Evolutionary conservation across 2,329 filamentous ascomycete species (phyloP).

Genomic region (Berkeleyomyces rouxiae): DNA sequence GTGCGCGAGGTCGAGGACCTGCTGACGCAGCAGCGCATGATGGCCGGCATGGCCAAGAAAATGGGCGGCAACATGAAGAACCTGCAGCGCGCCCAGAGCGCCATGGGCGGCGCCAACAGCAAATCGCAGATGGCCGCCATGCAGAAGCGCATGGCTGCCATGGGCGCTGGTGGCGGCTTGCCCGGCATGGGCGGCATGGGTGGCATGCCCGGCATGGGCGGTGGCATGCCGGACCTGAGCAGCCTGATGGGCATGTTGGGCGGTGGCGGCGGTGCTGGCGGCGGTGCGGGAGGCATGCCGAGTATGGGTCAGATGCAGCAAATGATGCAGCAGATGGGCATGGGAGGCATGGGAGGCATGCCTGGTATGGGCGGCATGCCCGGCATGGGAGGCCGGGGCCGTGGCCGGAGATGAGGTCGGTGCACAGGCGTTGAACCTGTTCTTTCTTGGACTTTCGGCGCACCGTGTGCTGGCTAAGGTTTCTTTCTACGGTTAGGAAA

Average conservation of each 20-base stretch:
- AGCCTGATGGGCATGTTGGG: slow-evolving; percentile 69
- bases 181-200: neutral
- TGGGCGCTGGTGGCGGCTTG: slow-evolving; percentile 55
- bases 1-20: slow-evolving; percentile 91
- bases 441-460: too few relatives aligned
- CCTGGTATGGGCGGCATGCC: slow-evolving; percentile 20
- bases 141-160: slow-evolving; percentile 94
- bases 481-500: neutral
- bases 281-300: slow-evolving; percentile 44
- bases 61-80: slow-evolving; percentile 97
- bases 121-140: slow-evolving; percentile 87
- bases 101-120: slow-evolving; percentile 68
- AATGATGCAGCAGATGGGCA: slow-evolving; percentile 59
- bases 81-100: slow-evolving; percentile 83
- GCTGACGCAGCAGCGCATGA: slow-evolving; percentile 95
- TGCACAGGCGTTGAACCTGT: too few relatives aligned
- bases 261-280: slow-evolving; percentile 37
- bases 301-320: slow-evolving; percentile 66
- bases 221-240: slow-evolving; percentile 35
- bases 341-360: slow-evolving; percentile 29
- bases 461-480: neutral
- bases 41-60: slow-evolving; percentile 98
- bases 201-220: slow-evolving; percentile 39
- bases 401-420: slow-evolving; percentile 5
- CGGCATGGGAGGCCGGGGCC: slow-evolving; percentile 15